Evolutionary conservation across 192 early-diverging fungal species (phyloP).

Genomic region (Diversispora epigaea): DNA sequence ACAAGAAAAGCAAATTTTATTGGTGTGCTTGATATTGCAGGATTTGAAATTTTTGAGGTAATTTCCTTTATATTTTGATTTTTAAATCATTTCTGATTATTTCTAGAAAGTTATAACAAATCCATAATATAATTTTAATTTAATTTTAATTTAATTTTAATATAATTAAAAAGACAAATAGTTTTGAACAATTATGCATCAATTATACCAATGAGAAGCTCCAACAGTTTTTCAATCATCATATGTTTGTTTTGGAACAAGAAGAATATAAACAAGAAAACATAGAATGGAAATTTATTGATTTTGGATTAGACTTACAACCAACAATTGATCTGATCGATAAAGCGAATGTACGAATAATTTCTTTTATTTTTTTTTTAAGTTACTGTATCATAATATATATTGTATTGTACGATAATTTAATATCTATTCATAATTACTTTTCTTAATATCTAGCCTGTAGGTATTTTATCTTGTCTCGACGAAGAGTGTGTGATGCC

Average conservation of each 20-base stretch:
- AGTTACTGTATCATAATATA: neutral
- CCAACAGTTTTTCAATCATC: conserved; percentile 99
- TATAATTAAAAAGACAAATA: conserved; percentile 67
- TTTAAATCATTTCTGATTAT: neutral
- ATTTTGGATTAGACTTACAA: conserved; percentile 96
- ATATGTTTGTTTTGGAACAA: conserved; percentile 99
- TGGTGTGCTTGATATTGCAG: conserved; percentile 98
- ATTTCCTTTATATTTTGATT: conserved; percentile 21
- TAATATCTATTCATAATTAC: neutral
- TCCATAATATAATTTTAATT: too few relatives aligned
- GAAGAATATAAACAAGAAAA: conserved; percentile 95
- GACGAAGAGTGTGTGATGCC: conserved; percentile 99
- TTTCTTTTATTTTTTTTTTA: neutral
- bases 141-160: too few relatives aligned
- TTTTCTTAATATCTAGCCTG: conserved; percentile 55
- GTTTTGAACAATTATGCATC: conserved; percentile 99
- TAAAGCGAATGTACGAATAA: conserved; percentile 74
- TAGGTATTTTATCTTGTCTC: conserved; percentile 92
- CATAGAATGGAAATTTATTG: conserved; percentile 98
- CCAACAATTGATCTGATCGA: conserved; percentile 99
- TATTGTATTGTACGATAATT: neutral
- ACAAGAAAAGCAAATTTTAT: conserved; percentile 83
- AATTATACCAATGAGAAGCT: conserved; percentile 99
- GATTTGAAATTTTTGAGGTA: conserved; percentile 98
- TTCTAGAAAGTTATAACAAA: too few relatives aligned